Evolutionary conservation across 2,329 filamentous ascomycete genomes (phyloP).

Genomic region (Paecilomyces fulvus): DNA sequence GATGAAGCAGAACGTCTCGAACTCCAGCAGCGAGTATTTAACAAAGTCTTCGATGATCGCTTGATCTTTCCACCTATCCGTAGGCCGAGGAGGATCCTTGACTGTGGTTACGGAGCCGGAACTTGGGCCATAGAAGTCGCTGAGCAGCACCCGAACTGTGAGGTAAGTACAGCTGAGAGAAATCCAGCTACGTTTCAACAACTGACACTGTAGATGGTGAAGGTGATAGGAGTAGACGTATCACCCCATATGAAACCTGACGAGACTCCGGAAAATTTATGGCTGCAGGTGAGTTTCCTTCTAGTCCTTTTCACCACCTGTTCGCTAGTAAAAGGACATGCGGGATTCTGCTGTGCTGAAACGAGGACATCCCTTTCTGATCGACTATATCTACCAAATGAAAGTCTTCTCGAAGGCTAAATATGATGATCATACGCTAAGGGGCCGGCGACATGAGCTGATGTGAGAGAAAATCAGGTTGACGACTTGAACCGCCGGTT

Average conservation of each 20-base stretch:
- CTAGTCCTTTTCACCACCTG: not conserved
- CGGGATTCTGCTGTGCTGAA: not conserved
- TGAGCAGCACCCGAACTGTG: constrained; percentile 52
- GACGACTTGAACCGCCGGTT: constrained; percentile 64
- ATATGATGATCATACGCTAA: not conserved
- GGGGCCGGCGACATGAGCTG: constrained; percentile 7
- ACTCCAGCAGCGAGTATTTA: constrained; percentile 55
- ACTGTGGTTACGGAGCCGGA: constrained; percentile 65
- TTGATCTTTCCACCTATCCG: constrained; percentile 62
- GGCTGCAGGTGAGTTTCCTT: constrained; percentile 47
- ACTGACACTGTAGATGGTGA: constrained; percentile 3
- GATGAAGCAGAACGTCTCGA: constrained; percentile 60
- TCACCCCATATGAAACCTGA: constrained; percentile 62
- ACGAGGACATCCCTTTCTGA: not conserved
- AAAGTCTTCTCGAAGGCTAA: not conserved
- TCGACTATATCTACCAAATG: not conserved
- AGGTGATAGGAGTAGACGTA: constrained; percentile 66
- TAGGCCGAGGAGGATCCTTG: constrained; percentile 52
- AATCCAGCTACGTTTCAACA: constrained; percentile 3
- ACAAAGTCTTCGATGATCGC: constrained; percentile 55
- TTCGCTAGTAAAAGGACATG: not conserved
- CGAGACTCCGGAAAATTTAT: constrained; percentile 56
- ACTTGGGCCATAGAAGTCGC: constrained; percentile 64
- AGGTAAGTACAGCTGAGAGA: constrained; percentile 41
- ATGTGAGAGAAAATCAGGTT: constrained; percentile 33